Evolutionary conservation across 805 yeast species (phyloP).

Genomic region (Wickerhamomyces chaumierensis): DNA sequence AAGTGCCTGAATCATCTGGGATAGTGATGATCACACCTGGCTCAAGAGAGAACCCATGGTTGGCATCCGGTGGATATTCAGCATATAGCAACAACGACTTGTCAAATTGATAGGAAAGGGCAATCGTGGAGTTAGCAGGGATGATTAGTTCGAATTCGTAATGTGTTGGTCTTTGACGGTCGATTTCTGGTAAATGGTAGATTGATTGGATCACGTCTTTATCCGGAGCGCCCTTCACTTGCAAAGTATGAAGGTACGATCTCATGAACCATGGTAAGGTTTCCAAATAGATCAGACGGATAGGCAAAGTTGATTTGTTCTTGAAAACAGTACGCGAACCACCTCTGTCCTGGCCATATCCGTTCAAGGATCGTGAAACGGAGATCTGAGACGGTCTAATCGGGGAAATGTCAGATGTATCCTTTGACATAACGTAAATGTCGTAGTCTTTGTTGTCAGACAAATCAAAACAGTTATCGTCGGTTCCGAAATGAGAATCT

Average conservation of each 20-base stretch:
- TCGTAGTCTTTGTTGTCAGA: slow-evolving; percentile 17
- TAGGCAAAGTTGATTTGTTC: slow-evolving; percentile 47
- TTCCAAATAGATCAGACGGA: slow-evolving; percentile 58
- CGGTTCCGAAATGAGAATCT: slow-evolving; percentile 21
- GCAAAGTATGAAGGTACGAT: slow-evolving; percentile 62
- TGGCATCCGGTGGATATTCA: slow-evolving; percentile 99
- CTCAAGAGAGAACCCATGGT: slow-evolving; percentile 91
- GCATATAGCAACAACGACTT: slow-evolving; percentile 74
- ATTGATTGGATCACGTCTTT: slow-evolving; percentile 35
- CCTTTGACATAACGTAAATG: slow-evolving; percentile 24
- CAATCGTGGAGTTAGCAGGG: slow-evolving; percentile 53
- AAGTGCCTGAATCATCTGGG: slow-evolving; percentile 7
- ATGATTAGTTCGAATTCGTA: slow-evolving; percentile 55
- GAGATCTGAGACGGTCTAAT: slow-evolving; percentile 45
- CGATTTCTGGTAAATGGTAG: slow-evolving; percentile 66
- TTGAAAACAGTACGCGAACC: slow-evolving; percentile 70
- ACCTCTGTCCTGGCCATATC: slow-evolving; percentile 85
- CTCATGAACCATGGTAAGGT: slow-evolving; percentile 90
- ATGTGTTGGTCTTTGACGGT: slow-evolving; percentile 73
- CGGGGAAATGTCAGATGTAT: slow-evolving; percentile 32
- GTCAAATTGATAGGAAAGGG: slow-evolving; percentile 71
- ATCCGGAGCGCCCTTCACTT: slow-evolving; percentile 18
- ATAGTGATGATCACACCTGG: slow-evolving; percentile 72
- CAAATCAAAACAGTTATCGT: slow-evolving; percentile 27
- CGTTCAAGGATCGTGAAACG: slow-evolving; percentile 81